phyloP scores from a whole-genome alignment of 257 asterid species.

The Rubia yunnanensis region DNA sequence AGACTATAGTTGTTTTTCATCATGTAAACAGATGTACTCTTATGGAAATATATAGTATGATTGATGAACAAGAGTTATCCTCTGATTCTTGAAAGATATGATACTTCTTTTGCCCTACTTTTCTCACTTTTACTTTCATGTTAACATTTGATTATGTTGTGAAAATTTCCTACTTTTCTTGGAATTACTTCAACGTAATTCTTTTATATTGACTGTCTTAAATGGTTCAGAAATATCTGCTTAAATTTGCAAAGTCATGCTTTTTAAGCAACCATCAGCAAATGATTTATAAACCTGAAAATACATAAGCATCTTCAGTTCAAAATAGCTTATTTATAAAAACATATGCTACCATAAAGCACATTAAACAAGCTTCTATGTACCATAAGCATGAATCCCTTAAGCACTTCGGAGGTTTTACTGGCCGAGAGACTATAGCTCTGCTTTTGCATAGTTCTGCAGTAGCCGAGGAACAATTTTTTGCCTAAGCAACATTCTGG shows the following conservation, averaged over 20 bases:
- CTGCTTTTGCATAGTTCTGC: no score
- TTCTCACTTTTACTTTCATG: background rate
- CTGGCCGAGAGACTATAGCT: no score
- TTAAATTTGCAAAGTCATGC: background rate
- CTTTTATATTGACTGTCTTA: background rate
- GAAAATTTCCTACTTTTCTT: background rate
- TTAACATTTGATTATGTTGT: background rate
- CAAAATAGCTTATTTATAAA: slow-evolving; percentile 5
- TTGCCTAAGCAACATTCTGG: no score
- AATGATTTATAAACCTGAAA: slow-evolving; percentile 68
- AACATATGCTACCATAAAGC: background rate
- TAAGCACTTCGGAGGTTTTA: slow-evolving; percentile 42
- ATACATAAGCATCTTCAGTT: slow-evolving; percentile 15
- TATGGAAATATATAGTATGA: slow-evolving; percentile 2
- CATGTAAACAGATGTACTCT: slow-evolving; percentile 11
- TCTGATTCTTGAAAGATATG: background rate
- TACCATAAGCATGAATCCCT: slow-evolving; percentile 75
- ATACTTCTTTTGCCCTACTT: background rate
- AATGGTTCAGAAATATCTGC: background rate
- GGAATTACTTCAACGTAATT: no score
- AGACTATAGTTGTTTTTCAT: slow-evolving; percentile 2
- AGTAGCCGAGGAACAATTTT: no score
- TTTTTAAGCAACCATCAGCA: slow-evolving; percentile 12
- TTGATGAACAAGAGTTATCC: background rate
- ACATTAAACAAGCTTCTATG: slow-evolving; percentile 14